Evolutionary conservation across 768 basidiomycete genomes (phyloP), one percentile per base, ranked within the genome.

Genomic region (Suillus ampliporus): DNA sequence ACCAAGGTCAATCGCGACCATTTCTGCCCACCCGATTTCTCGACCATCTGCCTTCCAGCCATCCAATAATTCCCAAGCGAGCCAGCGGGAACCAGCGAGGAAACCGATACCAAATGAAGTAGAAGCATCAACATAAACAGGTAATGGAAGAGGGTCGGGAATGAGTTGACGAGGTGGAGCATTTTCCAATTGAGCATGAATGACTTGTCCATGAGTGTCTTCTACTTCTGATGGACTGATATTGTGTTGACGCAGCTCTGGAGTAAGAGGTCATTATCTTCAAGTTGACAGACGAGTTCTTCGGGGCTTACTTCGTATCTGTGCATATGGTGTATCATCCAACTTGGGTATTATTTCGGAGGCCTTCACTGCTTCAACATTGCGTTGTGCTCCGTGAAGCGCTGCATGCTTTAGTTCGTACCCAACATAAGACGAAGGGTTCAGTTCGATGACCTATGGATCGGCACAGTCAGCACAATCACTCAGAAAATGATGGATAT

Each of bases 391-490:
- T n/a, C n/a, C 43, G n/a, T 21, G 43, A 44, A 44, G n/a, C n/a
- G n/a, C n/a, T 44, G n/a, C 43, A 44, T 44, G n/a, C 43, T n/a
- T 44, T n/a, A 44, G n/a, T 44, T 44, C 43, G n/a, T 44, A n/a
- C 10, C 43, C 43, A n/a, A 44, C 43, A 44, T 21, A 44, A 44
- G 43, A 44, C 43, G 10, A 44, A 44, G 19, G 10, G 9, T 10
- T 19, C 19, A 43, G 43, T 44, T 44, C 43, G 9, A 44, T 10
- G n/a, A 44, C 43, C 43, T 44, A 21, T 21, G n/a, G 21, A 44
- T n/a, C 43, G 11, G n/a, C 11, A 44, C n/a, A 10, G 21, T 44
- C 43, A 44, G 43, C 43, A 44, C 10, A 5, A 21, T 44, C 4
- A 5, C n/a, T n/a, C 8, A 9, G 9, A 43, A 43, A 43, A 43